Conservation (phyloP, 345 rosid genomes). For the Firmiana major region DNA sequence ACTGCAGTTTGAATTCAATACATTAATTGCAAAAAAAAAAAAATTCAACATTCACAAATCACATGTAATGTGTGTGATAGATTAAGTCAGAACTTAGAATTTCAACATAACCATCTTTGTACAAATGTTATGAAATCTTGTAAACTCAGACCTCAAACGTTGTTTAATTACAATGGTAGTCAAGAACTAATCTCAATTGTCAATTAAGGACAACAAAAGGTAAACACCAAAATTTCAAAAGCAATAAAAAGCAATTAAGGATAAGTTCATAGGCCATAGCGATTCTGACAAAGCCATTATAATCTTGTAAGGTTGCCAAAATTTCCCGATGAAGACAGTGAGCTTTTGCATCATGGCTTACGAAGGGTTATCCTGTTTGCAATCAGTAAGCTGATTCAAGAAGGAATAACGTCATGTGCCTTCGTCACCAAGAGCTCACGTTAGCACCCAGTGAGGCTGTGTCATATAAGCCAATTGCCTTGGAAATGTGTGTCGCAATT, state of each 20-base stretch:
- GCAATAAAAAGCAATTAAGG: too few species aligned
- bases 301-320: not conserved
- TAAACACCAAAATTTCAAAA: not conserved
- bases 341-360: not conserved
- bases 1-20: not conserved
- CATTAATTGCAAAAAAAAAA: not conserved
- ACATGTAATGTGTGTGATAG: not conserved
- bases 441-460: not conserved
- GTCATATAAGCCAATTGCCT: not conserved
- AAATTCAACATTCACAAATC: not conserved
- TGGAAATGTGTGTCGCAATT: not conserved
- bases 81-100: not conserved
- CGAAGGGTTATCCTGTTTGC: too few species aligned
- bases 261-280: not conserved
- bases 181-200: too few species aligned
- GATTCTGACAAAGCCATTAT: not conserved
- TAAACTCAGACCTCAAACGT: not conserved
- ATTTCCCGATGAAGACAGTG: not conserved
- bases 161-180: too few species aligned
- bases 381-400: not conserved
- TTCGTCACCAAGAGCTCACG: not conserved
- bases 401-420: not conserved
- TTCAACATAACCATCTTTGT: not conserved
- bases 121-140: too few species aligned
- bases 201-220: too few species aligned